A percentile compares a stretch with the other conserved stretches of the same genome.
These are phyloP conservation scores for Hirsutella rhossiliensis DNA, from an alignment of 2,329 filamentous ascomycete species.

Conservation along the genomic window DNA sequence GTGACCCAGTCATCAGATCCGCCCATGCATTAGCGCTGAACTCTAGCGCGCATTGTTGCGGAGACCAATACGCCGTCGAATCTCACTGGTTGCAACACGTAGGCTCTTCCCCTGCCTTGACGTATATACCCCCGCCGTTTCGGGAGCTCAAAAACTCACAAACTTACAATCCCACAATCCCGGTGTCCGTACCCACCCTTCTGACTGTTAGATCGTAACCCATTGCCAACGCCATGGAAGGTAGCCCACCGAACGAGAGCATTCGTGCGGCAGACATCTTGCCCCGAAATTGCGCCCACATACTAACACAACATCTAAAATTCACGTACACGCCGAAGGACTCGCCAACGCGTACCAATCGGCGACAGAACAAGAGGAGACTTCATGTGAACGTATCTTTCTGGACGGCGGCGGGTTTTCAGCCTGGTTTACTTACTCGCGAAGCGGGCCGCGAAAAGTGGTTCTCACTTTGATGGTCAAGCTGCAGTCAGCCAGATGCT, in stretches of 20 bases:
- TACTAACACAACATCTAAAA: background rate
- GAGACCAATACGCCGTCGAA: too few species aligned
- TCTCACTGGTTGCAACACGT: too few species aligned
- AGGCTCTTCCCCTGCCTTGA: too few species aligned
- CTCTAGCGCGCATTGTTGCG: too few species aligned
- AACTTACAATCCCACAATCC: too few species aligned
- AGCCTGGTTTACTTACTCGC: background rate
- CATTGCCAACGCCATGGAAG: too few species aligned
- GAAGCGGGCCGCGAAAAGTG: background rate
- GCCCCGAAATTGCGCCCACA: background rate
- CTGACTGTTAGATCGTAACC: too few species aligned
- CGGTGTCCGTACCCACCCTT: too few species aligned
- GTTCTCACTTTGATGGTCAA: background rate
- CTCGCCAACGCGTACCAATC: background rate
- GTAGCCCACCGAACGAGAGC: background rate
- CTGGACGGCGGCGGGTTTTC: background rate
- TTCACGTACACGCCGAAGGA: background rate
- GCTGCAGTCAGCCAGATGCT: background rate
- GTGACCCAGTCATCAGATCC: too few species aligned
- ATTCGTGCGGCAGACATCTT: background rate
- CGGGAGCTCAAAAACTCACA: too few species aligned
- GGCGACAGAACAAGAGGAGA: background rate
- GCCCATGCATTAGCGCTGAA: too few species aligned
- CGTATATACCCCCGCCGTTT: too few species aligned
- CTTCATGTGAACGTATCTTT: background rate